phyloP scores from a whole-genome alignment of 1,139 yeast genomes.

The Nakaseomyces kungkrabaensis region DNA sequence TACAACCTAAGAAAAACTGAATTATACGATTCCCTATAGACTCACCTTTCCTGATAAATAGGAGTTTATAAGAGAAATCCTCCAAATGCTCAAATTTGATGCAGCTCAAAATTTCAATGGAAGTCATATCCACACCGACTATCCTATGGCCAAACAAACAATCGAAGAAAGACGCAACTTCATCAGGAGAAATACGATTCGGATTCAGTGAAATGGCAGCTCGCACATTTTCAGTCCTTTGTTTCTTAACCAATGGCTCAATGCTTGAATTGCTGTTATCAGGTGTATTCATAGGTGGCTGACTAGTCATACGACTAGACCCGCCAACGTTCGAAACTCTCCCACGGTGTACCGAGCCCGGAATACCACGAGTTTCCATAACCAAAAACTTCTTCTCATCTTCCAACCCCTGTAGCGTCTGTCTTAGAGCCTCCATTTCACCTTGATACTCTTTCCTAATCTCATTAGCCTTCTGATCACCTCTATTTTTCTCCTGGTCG shows the following conservation, averaged over 20 bases:
- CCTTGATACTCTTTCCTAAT: constrained; percentile 36
- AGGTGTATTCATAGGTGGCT: constrained; percentile 4
- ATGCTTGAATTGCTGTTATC: constrained; percentile 6
- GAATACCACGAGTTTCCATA: constrained; percentile 31
- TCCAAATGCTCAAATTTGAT: constrained; percentile 34
- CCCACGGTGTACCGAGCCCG: not conserved
- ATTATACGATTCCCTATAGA: constrained; percentile 26
- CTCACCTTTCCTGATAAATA: constrained; percentile 27
- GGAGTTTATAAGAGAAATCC: constrained; percentile 27
- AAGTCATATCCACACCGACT: constrained; percentile 41
- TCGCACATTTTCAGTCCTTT: constrained; percentile 9
- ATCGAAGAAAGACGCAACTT: constrained; percentile 35
- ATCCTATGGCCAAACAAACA: constrained; percentile 32
- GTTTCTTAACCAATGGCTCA: constrained; percentile 5
- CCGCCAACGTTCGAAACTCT: too few species aligned
- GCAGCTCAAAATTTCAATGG: constrained; percentile 42
- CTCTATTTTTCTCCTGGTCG: constrained; percentile 24
- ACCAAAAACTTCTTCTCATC: constrained; percentile 62
- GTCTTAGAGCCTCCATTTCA: constrained; percentile 38
- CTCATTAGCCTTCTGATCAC: constrained; percentile 37
- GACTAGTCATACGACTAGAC: not conserved
- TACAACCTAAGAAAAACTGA: constrained; percentile 12
- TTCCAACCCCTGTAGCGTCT: constrained; percentile 45
- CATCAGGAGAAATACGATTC: constrained; percentile 27
- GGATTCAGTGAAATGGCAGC: constrained; percentile 18